phyloP scores from a whole-genome alignment of 2,329 filamentous ascomycete species.

The Fusarium pilosicola region DNA sequence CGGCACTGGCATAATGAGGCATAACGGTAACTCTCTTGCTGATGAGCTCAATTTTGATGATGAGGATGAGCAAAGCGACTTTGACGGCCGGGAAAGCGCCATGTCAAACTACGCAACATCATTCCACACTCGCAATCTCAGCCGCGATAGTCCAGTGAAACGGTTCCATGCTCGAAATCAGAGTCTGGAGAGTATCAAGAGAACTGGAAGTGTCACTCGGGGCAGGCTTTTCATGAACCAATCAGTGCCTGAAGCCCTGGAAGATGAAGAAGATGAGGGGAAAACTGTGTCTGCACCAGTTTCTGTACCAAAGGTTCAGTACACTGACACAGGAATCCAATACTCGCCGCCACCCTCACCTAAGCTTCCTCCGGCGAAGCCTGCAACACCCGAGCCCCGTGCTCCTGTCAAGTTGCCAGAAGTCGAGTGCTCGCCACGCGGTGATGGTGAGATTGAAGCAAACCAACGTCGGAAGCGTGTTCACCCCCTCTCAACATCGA shows the following conservation, averaged over 20 bases:
- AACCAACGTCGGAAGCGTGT: conserved; percentile 79
- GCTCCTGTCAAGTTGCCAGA: conserved; percentile 54
- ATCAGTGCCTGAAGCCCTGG: conserved; percentile 64
- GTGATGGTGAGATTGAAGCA: conserved; percentile 72
- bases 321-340: conserved; percentile 81
- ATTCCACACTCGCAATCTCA: conserved; percentile 63
- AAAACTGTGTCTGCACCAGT: conserved; percentile 46
- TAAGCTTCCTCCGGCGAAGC: conserved; percentile 54
- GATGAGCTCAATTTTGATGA: conserved; percentile 91
- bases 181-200: conserved; percentile 67
- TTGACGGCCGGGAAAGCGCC: conserved; percentile 73
- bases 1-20: conserved; percentile 63
- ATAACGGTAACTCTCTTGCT: conserved; percentile 80
- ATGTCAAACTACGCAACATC: conserved; percentile 59
- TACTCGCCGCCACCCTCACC: conserved; percentile 86
- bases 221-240: conserved; percentile 65
- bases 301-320: conserved; percentile 59
- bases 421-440: conserved; percentile 55
- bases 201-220: conserved; percentile 64
- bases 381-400: conserved; percentile 55
- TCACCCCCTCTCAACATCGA: conserved; percentile 64
- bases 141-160: conserved; percentile 64
- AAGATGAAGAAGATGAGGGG: conserved; percentile 66
- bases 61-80: conserved; percentile 78
- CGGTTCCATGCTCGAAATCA: conserved; percentile 64